Percentiles rank a stretch among this genome's conserved stretches.
These are phyloP conservation scores for Pichia sp. DNA, from an alignment of 1,139 yeast species.

Conservation along the genomic window DNA sequence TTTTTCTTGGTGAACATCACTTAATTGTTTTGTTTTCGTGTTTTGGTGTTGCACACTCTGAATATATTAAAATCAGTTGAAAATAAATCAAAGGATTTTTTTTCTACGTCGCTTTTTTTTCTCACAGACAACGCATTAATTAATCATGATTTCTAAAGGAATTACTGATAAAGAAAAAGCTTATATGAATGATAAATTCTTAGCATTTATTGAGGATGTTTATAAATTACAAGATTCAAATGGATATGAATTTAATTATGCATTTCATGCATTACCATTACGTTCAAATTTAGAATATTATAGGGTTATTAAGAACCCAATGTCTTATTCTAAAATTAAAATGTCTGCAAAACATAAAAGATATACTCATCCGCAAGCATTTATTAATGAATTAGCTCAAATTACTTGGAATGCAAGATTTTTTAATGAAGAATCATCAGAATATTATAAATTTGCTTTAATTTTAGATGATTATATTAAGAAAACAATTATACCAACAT, in stretches of 20 bases:
- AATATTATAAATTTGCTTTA: conserved; percentile 65
- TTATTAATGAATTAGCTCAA: conserved; percentile 71
- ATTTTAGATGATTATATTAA: conserved; percentile 58
- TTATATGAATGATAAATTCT: conserved; percentile 17
- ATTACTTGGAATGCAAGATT: conserved; percentile 87
- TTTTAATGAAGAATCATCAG: conserved; percentile 66
- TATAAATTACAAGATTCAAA: conserved; percentile 21
- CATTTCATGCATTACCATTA: conserved; percentile 42
- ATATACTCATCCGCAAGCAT: conserved; percentile 59
- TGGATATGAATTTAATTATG: conserved; percentile 32
- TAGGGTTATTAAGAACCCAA: conserved; percentile 41
- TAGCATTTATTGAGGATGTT: conserved; percentile 18
- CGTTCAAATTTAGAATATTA: conserved; percentile 40
- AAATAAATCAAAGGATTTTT: no score
- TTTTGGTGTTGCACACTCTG: no score
- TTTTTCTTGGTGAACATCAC: no score
- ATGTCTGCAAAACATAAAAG: conserved; percentile 39
- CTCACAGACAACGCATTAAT: no score
- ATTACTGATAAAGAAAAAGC: conserved; percentile 20
- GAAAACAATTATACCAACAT: conserved; percentile 49
- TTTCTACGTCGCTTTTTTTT: no score
- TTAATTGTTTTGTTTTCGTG: no score
- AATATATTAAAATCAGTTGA: no score
- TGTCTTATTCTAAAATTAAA: conserved; percentile 40
- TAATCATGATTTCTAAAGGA: conserved; percentile 1